Evolutionary conservation across 75 land plant genomes (phyloP).

Genomic region (Pinus albicaulis): DNA sequence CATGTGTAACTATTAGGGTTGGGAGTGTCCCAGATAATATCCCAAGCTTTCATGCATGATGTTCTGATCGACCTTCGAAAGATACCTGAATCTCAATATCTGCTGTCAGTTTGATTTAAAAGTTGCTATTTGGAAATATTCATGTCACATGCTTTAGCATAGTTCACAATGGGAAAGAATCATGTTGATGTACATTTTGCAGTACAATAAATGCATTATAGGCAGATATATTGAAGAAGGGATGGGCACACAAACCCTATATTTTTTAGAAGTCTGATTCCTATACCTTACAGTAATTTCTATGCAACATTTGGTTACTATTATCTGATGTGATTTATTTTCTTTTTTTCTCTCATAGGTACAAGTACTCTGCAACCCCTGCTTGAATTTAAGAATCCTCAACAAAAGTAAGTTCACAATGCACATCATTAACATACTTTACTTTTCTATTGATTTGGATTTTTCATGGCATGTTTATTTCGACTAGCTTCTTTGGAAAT

Average conservation of each 20-base stretch:
- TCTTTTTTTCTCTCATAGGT: slow-evolving; percentile 1
- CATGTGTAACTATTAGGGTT: too few relatives aligned
- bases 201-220: too few relatives aligned
- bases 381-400: slow-evolving; percentile 64
- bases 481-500: not conserved
- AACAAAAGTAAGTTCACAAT: slow-evolving; percentile 66
- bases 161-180: too few relatives aligned
- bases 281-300: not conserved
- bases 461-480: not conserved
- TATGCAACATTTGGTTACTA: not conserved
- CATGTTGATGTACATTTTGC: too few relatives aligned
- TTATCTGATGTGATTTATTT: not conserved
- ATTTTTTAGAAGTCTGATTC: not conserved
- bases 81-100: too few relatives aligned
- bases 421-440: not conserved
- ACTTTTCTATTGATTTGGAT: not conserved
- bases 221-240: not conserved
- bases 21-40: too few relatives aligned
- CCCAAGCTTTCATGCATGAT: too few relatives aligned
- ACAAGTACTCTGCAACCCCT: slow-evolving; percentile 40
- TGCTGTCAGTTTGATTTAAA: too few relatives aligned
- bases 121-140: too few relatives aligned
- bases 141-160: too few relatives aligned
- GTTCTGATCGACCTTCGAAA: too few relatives aligned
- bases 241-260: not conserved